phyloP scores from a whole-genome alignment of 164 flowering plant genomes.

The Nymphaea colorata region DNA sequence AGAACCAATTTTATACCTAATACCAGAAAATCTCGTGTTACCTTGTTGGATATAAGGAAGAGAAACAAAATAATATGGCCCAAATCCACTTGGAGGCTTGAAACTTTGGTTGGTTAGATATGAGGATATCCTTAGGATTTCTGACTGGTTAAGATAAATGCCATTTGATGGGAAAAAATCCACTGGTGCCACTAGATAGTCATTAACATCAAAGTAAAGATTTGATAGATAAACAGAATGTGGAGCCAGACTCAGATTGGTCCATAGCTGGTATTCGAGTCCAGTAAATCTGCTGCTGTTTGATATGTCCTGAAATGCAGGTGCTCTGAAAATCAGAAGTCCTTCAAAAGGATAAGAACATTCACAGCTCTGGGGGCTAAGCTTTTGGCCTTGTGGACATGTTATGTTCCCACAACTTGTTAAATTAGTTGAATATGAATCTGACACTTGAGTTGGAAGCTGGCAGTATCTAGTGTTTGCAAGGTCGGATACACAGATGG shows the following conservation, averaged over 20 bases:
- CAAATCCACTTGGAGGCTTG: slow-evolving; percentile 55
- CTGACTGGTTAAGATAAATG: slow-evolving; percentile 45
- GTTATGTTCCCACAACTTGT: slow-evolving; percentile 45
- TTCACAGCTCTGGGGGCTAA: slow-evolving; percentile 48
- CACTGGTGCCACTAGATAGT: slow-evolving; percentile 65
- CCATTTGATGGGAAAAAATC: slow-evolving; percentile 59
- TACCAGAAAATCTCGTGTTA: neutral
- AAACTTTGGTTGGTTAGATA: slow-evolving; percentile 43
- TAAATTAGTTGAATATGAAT: slow-evolving; percentile 49
- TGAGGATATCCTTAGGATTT: slow-evolving; percentile 54
- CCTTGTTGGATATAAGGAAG: neutral
- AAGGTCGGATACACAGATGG: slow-evolving; percentile 34
- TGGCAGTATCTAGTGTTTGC: slow-evolving; percentile 42
- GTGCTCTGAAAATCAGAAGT: slow-evolving; percentile 70
- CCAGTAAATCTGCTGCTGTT: slow-evolving; percentile 40
- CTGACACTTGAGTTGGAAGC: slow-evolving; percentile 20
- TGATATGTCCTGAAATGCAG: slow-evolving; percentile 61
- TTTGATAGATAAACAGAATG: slow-evolving; percentile 72
- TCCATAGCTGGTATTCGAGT: slow-evolving; percentile 67
- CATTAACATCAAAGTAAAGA: slow-evolving; percentile 54
- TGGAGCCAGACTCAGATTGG: slow-evolving; percentile 44
- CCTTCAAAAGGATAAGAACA: slow-evolving; percentile 84
- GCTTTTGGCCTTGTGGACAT: slow-evolving; percentile 39
- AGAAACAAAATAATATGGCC: slow-evolving; percentile 55
- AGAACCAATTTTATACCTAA: too few species aligned